Evolutionary conservation across 441 rosid genomes (phyloP), one percentile per base, ranked within the genome.

Genomic region (Bocquillonia castaneifolia): DNA sequence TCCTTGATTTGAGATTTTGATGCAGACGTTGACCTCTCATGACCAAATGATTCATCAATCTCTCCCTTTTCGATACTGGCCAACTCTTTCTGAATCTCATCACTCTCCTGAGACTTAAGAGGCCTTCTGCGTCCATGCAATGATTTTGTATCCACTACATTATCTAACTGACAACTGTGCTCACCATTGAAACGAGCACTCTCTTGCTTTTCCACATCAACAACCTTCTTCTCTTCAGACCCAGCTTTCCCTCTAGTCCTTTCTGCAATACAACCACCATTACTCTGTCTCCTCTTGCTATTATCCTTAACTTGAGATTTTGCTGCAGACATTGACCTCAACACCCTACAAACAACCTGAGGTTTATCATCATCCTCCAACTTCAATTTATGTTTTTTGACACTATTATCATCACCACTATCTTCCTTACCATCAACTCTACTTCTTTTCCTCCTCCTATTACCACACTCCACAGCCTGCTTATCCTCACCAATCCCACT

Each of bases 311-410:
- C 67, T 23, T 50, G 74, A 70, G 54, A 31, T 39, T 76, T 64
- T 32, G 56, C 40, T 53, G 72, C 76, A 73, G 77, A 59, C 61
- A 80, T 70, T 0, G 90, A 87, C 40, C 89, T 81, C 40, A 92
- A 80, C 69, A 82, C 82, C 76, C 85, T 82, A 20, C 73, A 74
- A 22, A 71, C 61, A 51, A 74, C 69, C 64, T 60, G 77, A 53
- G 71, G 45, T 58, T 71, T 72, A 53, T 69, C 53, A 28, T 68
- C 70, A 54, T 70, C 72, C 31, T 63, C 64, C 60, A 59, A 64
- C 58, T 60, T 76, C 34, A 31, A 65, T 45, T n/a, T 75, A 63
- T 64, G 84, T 73, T 64, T 78, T 52, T 63, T 81, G 45, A 22
- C 44, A 61, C 69, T 68, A 17, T 17, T 8, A 45, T 31, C 73